Conservation (phyloP, 495 filamentous ascomycete species). For the Aspergillus hancockii region DNA sequence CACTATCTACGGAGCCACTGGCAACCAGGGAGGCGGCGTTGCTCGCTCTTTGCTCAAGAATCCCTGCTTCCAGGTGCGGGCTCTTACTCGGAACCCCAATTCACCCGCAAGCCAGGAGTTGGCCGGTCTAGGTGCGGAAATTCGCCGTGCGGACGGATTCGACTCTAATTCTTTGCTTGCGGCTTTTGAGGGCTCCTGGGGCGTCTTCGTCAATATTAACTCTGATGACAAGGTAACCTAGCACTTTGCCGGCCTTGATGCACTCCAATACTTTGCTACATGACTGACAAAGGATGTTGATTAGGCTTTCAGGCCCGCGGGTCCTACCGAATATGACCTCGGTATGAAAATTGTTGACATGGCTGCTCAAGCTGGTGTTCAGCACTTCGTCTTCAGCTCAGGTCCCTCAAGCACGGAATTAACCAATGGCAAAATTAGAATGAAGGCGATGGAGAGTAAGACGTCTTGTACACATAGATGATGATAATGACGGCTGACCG, state of each 20-base stretch:
- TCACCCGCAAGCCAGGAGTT: slow-evolving; percentile 42
- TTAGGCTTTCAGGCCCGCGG: background rate
- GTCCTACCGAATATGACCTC: slow-evolving; percentile 29
- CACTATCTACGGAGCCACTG: slow-evolving; percentile 27
- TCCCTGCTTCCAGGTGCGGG: slow-evolving; percentile 36
- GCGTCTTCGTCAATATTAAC: slow-evolving; percentile 34
- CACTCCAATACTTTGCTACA: no score
- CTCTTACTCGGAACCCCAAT: slow-evolving; percentile 37
- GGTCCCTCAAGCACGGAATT: slow-evolving; percentile 16
- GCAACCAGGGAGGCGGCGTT: slow-evolving; percentile 49
- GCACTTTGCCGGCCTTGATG: no score
- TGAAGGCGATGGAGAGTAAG: slow-evolving; percentile 29
- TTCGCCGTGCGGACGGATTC: slow-evolving; percentile 46
- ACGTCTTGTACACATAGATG: background rate
- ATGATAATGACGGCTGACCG: background rate
- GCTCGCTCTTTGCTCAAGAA: slow-evolving; percentile 34
- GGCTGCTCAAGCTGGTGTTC: slow-evolving; percentile 22
- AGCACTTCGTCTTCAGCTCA: slow-evolving; percentile 30
- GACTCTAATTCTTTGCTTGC: slow-evolving; percentile 22
- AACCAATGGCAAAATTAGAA: slow-evolving; percentile 24
- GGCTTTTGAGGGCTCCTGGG: slow-evolving; percentile 32
- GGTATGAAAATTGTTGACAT: slow-evolving; percentile 31
- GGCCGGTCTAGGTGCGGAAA: slow-evolving; percentile 43
- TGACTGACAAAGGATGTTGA: background rate
- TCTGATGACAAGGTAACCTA: slow-evolving; percentile 29